These are phyloP conservation scores for Sanghuangporus baumii DNA, from an alignment of 1,284 basidiomycete genomes.

Conservation along the genomic window DNA sequence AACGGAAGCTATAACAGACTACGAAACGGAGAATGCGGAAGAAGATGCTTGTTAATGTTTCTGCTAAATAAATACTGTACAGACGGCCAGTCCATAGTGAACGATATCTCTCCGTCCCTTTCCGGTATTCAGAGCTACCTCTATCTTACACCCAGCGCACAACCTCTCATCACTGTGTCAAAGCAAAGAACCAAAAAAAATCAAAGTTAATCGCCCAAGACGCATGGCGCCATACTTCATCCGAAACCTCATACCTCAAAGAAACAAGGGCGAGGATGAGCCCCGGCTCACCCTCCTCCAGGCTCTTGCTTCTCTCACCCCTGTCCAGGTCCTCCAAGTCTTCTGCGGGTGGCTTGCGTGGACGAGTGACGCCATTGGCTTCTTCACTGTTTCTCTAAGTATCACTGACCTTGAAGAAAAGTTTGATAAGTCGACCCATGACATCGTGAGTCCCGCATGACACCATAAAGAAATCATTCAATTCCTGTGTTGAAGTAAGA, in stretches of 20 bases:
- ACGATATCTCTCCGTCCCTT: no score
- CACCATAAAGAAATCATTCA: neutral
- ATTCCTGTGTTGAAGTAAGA: neutral
- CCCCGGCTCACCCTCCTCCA: conserved; percentile 31
- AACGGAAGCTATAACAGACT: no score
- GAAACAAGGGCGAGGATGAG: conserved; percentile 32
- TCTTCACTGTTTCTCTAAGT: conserved; percentile 79
- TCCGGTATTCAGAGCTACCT: no score
- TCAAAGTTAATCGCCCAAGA: no score
- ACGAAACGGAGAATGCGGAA: no score
- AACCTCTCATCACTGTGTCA: no score
- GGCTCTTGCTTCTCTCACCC: conserved; percentile 34
- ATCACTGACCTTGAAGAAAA: conserved; percentile 49
- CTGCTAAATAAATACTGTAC: no score
- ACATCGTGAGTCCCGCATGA: conserved; percentile 43
- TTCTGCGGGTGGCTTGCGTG: conserved; percentile 73
- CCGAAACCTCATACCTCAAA: conserved; percentile 44
- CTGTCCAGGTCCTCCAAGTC: conserved; percentile 51
- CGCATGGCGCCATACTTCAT: conserved; percentile 43
- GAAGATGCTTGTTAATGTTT: no score
- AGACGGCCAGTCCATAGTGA: no score
- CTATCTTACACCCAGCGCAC: no score
- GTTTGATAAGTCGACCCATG: conserved; percentile 41
- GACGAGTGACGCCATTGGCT: conserved; percentile 78
- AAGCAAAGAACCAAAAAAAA: no score